These are phyloP conservation scores for Rhipidocladum racemiflorum DNA, from an alignment of 176 grass and related monocot species.

Conservation along the genomic window DNA sequence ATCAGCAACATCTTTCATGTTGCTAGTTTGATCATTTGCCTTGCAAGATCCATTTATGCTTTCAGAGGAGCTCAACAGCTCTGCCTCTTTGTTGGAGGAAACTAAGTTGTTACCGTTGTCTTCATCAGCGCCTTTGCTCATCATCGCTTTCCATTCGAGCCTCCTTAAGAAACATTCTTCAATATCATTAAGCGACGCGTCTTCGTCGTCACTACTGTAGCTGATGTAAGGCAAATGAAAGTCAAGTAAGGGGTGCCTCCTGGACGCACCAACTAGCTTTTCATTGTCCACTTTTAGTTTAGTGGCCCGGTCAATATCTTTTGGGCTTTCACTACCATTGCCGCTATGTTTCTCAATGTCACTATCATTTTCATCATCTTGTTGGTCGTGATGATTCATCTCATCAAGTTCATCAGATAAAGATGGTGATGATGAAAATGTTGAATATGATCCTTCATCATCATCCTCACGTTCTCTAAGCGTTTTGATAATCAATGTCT, in stretches of 20 bases:
- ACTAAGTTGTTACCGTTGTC: background rate
- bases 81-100: background rate
- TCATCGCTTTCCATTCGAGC: constrained; percentile 46
- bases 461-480: constrained; percentile 63
- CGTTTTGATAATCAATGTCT: constrained; percentile 66
- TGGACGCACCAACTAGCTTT: constrained; percentile 37
- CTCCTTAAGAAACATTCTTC: constrained; percentile 72
- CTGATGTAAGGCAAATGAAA: constrained; percentile 14
- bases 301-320: constrained; percentile 1
- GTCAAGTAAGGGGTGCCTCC: constrained; percentile 37
- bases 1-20: background rate
- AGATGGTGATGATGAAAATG: constrained; percentile 44
- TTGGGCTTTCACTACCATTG: constrained; percentile 24
- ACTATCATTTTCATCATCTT: constrained; percentile 35
- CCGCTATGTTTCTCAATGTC: constrained; percentile 32
- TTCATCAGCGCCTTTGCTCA: constrained; percentile 1
- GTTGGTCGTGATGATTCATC: constrained; percentile 29
- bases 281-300: constrained; percentile 7
- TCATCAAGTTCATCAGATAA: constrained; percentile 44
- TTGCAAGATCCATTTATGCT: background rate
- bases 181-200: constrained; percentile 45
- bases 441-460: constrained; percentile 54
- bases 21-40: background rate
- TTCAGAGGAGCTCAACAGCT: background rate
- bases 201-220: background rate